Evolutionary conservation across 2,329 filamentous ascomycete genomes (phyloP).

Genomic region (Monosporascus sp.): DNA sequence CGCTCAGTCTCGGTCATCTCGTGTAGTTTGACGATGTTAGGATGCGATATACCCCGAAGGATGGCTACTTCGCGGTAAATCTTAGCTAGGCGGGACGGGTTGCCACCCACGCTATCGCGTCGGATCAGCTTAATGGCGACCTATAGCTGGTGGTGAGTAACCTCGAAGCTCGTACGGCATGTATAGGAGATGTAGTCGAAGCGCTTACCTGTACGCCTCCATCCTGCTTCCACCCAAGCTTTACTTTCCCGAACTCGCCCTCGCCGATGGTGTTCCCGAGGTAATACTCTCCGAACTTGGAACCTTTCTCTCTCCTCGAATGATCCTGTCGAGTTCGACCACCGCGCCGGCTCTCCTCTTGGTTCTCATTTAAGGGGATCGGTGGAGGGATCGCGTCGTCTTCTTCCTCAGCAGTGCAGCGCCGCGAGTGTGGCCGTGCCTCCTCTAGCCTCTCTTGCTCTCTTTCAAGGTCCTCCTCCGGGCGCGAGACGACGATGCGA

Average conservation of each 20-base stretch:
- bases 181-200: background rate
- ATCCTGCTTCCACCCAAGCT: conserved; percentile 96
- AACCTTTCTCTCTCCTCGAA: conserved; percentile 62
- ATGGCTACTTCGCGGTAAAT: conserved; percentile 97
- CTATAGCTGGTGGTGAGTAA: conserved; percentile 34
- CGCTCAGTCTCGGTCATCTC: conserved; percentile 98
- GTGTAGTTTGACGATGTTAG: conserved; percentile 93
- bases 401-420: conserved; percentile 34
- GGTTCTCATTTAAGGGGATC: conserved; percentile 36
- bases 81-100: conserved; percentile 85
- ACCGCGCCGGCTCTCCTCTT: conserved; percentile 42
- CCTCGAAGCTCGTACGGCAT: too few relatives aligned
- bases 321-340: conserved; percentile 57
- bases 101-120: conserved; percentile 80
- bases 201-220: conserved; percentile 69
- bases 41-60: conserved; percentile 79
- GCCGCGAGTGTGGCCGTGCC: conserved; percentile 40
- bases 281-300: conserved; percentile 92
- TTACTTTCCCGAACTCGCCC: conserved; percentile 98
- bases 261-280: conserved; percentile 94
- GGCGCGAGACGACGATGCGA: conserved; percentile 70
- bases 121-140: conserved; percentile 96
- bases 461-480: conserved; percentile 66
- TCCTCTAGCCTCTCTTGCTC: conserved; percentile 66
- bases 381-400: conserved; percentile 39